Evolutionary conservation across 225 moss, liverwort and hornwort genomes (phyloP).

Genomic region (Thuidium tamariscinum): DNA sequence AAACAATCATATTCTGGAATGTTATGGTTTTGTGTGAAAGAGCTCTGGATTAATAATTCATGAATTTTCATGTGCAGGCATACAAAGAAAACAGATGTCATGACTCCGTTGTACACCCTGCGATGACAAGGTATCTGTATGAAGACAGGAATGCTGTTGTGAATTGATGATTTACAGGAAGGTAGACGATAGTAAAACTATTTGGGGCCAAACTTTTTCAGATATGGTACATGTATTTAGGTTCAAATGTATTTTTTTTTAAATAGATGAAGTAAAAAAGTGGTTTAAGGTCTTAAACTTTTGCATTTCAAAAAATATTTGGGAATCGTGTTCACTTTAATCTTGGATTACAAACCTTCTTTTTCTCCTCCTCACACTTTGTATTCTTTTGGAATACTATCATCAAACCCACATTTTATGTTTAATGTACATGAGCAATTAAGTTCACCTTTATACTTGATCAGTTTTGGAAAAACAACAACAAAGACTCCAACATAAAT

Average conservation of each 20-base stretch:
- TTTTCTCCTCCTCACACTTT: neutral
- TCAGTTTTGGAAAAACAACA: neutral
- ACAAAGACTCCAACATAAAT: neutral
- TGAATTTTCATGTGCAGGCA: slow-evolving; percentile 6
- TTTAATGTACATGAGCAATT: neutral
- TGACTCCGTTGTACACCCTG: slow-evolving; percentile 2
- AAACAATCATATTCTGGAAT: neutral
- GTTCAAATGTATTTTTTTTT: neutral
- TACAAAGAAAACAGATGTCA: slow-evolving; percentile 30
- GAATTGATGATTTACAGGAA: neutral
- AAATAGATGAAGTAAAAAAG: neutral
- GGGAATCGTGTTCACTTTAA: neutral
- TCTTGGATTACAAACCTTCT: neutral
- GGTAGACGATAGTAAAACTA: neutral
- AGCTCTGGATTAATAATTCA: neutral
- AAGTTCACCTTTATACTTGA: neutral
- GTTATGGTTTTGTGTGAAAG: neutral
- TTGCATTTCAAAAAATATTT: neutral
- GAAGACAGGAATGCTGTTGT: slow-evolving; percentile 34
- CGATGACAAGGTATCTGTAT: slow-evolving; percentile 24
- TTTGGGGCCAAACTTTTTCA: neutral
- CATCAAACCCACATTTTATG: neutral
- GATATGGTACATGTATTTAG: neutral
- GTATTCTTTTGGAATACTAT: neutral
- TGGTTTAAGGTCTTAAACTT: neutral